Base-by-base conservation (phyloP, 2,329 filamentous ascomycete species). In the Didymella arachidicola region DNA sequence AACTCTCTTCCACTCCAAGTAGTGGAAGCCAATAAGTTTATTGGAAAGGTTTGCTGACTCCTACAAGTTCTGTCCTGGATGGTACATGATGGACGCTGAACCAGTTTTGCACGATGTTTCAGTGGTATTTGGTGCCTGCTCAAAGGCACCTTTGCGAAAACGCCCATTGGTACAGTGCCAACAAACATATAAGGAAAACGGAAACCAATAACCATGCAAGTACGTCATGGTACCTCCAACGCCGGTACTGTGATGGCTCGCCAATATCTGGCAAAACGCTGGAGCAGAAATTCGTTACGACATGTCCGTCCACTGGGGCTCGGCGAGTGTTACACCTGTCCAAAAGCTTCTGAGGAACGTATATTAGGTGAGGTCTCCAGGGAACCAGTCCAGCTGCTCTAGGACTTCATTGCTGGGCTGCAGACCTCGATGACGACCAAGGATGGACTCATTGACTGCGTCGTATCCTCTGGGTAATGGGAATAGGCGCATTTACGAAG, bases 401-500 rank as follows among this genome's bases (percentile, higher is more conserved):
- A n/a, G 18, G 3, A 22, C 38, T 25, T 19, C 38, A 47, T 29
- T 30, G 18, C n/a, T 12, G 43, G 22, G 36, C 11, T 34, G 29
- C 4, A n/a, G 4, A 34, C 7, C 43, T 44, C 11, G 7, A 10
- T 18, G 14, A 6, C 16, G n/a, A 46, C 30, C 34, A 27, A 32
- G 16, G 18, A 26, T n/a, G 7, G 22, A 30, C 22, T 71, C 58
- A 72, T 57, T 59, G 53, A 54, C 65, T 71, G 51, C 74, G 66
- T 59, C 74, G 69, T 66, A 69, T 65, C 52, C 71, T 65, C 49
- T 76, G 71, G 30, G 65, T 69, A 25, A 79, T 74, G 6, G 73
- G 66, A 26, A 79, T 69, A 12, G 77, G 77, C 55, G 74, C 70
- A 51, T 79, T 79, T 10, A 79, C 73, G 49, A 77, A 78, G 22